Conservation (phyloP, 805 yeast species). For the Huiozyma sinensis region DNA sequence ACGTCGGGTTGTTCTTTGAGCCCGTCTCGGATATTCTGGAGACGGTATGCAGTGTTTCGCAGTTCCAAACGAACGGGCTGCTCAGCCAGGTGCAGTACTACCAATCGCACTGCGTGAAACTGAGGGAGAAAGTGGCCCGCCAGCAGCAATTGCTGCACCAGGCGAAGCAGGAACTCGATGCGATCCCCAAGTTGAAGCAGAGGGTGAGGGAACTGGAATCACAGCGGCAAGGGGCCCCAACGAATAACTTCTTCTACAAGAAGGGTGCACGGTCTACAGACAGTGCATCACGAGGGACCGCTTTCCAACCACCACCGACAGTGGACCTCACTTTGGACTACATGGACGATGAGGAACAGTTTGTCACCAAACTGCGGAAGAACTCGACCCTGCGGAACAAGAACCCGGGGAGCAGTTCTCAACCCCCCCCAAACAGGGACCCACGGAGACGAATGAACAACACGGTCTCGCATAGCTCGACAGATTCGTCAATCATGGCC, state of each 20-base stretch:
- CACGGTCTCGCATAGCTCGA: too few relatives aligned
- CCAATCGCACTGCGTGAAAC: conserved; percentile 14
- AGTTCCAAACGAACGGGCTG: conserved; percentile 21
- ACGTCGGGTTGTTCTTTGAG: conserved; percentile 18
- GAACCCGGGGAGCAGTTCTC: background rate
- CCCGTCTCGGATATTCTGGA: conserved; percentile 20
- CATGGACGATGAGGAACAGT: conserved; percentile 9
- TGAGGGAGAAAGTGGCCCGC: conserved; percentile 19
- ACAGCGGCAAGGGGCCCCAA: background rate
- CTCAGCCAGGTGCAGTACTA: conserved; percentile 18
- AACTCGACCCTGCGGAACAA: conserved; percentile 5
- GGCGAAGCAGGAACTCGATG: conserved; percentile 20
- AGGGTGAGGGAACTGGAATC: conserved; percentile 6
- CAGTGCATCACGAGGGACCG: background rate
- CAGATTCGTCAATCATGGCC: background rate
- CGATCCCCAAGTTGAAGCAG: conserved; percentile 13
- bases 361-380: conserved; percentile 15
- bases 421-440: too few relatives aligned
- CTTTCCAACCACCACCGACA: conserved; percentile 13
- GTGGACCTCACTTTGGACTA: conserved; percentile 21
- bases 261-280: background rate
- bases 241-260: background rate
- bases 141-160: conserved; percentile 20
- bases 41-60: conserved; percentile 19
- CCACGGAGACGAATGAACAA: too few relatives aligned